phyloP scores from a whole-genome alignment of 2,329 filamentous ascomycete species.

The Aspergillus hortae region DNA sequence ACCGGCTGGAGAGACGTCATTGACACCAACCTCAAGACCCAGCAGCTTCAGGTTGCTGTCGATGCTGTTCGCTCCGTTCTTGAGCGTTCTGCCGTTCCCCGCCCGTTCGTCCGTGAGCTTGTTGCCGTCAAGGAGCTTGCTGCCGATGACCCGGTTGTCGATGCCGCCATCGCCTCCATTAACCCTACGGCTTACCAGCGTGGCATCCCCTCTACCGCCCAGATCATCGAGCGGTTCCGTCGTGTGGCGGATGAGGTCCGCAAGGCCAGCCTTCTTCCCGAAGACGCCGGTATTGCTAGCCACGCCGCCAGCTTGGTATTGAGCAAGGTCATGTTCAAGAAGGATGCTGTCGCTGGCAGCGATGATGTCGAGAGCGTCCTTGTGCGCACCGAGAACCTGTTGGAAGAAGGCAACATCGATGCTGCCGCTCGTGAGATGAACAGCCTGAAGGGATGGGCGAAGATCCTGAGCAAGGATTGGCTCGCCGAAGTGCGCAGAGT shows the following conservation, averaged over 20 bases:
- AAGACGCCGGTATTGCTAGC: constrained; percentile 89
- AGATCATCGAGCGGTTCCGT: constrained; percentile 93
- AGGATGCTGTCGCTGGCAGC: constrained; percentile 77
- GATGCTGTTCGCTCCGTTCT: constrained; percentile 86
- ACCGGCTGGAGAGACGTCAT: constrained; percentile 87
- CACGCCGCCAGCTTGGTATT: constrained; percentile 87
- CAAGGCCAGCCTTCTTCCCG: constrained; percentile 88
- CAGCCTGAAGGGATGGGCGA: constrained; percentile 85
- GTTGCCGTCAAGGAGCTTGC: constrained; percentile 93
- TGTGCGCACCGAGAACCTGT: constrained; percentile 78
- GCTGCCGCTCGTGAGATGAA: constrained; percentile 94
- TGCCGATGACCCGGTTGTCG: constrained; percentile 76
- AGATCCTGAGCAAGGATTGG: constrained; percentile 93
- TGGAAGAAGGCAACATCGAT: constrained; percentile 92
- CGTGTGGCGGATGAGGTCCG: constrained; percentile 87
- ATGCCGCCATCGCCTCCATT: constrained; percentile 93
- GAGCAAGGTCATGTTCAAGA: constrained; percentile 95
- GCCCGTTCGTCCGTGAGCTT: constrained; percentile 87
- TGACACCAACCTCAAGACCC: constrained; percentile 85
- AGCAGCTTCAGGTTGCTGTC: constrained; percentile 93
- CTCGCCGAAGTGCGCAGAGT: constrained; percentile 84
- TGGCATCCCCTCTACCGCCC: constrained; percentile 76
- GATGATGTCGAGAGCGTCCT: constrained; percentile 93
- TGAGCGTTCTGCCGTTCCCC: constrained; percentile 68
- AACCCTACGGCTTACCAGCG: constrained; percentile 91